Evolutionary conservation across 805 yeast species (phyloP).

Genomic region (Starmera pachycereana): DNA sequence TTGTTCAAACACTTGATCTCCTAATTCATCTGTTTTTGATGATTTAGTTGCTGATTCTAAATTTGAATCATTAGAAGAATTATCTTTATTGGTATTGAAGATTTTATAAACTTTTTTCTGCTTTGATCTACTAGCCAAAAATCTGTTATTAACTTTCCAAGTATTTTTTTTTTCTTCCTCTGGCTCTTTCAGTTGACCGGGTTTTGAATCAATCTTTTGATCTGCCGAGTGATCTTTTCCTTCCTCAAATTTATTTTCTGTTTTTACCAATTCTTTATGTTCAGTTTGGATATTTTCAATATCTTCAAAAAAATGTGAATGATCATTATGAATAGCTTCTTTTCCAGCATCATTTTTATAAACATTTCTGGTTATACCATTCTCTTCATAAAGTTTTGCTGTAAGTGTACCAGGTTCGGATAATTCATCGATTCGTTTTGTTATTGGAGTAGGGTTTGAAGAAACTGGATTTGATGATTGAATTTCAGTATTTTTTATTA

Average conservation of each 20-base stretch:
- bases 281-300: background rate
- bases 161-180: background rate
- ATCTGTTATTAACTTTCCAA: slow-evolving; percentile 8
- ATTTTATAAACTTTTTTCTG: slow-evolving; percentile 9
- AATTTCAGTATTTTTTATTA: too few relatives aligned
- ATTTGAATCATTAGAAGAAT: background rate
- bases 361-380: background rate
- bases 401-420: slow-evolving; percentile 1
- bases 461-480: too few relatives aligned
- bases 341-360: too few relatives aligned
- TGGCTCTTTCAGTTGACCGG: background rate
- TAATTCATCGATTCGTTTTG: background rate
- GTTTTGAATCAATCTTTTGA: background rate
- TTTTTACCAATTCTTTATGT: background rate
- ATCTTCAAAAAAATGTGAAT: background rate
- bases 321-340: background rate
- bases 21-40: background rate
- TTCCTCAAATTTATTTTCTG: too few relatives aligned
- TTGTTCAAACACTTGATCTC: background rate
- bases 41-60: background rate
- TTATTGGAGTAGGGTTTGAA: too few relatives aligned
- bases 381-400: slow-evolving; percentile 1
- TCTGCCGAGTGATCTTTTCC: background rate
- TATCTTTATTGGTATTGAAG: slow-evolving; percentile 7
- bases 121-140: slow-evolving; percentile 5